These are phyloP conservation scores for Termitomyces sp. DNA, from an alignment of 768 basidiomycete genomes.

Conservation along the genomic window DNA sequence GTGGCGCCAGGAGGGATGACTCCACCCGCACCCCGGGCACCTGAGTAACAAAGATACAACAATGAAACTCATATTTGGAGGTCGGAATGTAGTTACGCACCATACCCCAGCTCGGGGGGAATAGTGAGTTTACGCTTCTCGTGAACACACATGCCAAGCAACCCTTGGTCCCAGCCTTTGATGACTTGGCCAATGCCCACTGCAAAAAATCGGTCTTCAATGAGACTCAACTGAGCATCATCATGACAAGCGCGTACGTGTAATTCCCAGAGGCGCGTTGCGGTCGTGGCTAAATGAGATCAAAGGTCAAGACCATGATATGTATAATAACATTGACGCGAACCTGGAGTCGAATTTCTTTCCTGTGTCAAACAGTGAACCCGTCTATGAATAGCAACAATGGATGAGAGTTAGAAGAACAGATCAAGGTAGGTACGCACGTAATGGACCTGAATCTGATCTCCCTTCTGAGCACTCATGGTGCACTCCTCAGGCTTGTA, in stretches of 20 bases:
- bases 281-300: slow-evolving; percentile 54
- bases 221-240: not conserved
- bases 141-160: slow-evolving; percentile 76
- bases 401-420: not conserved
- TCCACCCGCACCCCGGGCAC: slow-evolving; percentile 66
- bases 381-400: slow-evolving; percentile 45
- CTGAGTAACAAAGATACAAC: slow-evolving; percentile 28
- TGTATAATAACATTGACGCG: slow-evolving; percentile 8
- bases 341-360: slow-evolving; percentile 89
- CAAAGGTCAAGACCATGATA: not conserved
- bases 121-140: slow-evolving; percentile 91
- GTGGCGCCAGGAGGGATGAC: slow-evolving; percentile 67
- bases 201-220: slow-evolving; percentile 19
- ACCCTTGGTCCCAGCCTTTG: slow-evolving; percentile 79
- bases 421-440: slow-evolving; percentile 31
- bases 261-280: slow-evolving; percentile 68
- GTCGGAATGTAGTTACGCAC: slow-evolving; percentile 36
- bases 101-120: slow-evolving; percentile 75
- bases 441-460: slow-evolving; percentile 71
- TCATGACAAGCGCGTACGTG: slow-evolving; percentile 42
- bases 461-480: slow-evolving; percentile 51
- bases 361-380: slow-evolving; percentile 69
- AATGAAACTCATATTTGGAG: not conserved
- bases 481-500: slow-evolving; percentile 52
- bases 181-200: slow-evolving; percentile 82